These are phyloP conservation scores for Talaromyces sp. DNA, from an alignment of 2,329 filamentous ascomycete genomes.

Conservation along the genomic window DNA sequence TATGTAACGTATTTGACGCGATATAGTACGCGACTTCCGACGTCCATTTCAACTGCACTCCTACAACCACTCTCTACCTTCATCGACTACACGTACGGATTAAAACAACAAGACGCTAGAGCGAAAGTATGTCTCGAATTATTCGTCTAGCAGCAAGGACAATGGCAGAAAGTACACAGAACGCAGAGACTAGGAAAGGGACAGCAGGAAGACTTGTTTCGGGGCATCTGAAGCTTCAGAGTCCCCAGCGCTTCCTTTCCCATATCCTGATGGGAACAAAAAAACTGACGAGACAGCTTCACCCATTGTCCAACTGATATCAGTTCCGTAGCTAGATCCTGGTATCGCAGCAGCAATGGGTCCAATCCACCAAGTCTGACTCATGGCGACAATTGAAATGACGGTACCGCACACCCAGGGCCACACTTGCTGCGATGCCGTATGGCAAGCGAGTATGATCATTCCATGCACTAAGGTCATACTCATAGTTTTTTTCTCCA, in stretches of 20 bases:
- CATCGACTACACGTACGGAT: background rate
- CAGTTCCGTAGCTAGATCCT: constrained; percentile 21
- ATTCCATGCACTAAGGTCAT: constrained; percentile 38
- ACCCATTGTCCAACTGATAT: constrained; percentile 24
- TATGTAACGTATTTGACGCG: background rate
- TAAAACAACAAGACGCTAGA: background rate
- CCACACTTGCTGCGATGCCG: constrained; percentile 36
- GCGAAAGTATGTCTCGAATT: background rate
- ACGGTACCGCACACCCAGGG: constrained; percentile 33
- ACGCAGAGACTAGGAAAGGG: background rate
- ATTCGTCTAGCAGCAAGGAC: background rate
- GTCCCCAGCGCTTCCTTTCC: background rate
- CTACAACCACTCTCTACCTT: background rate
- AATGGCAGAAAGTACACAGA: background rate
- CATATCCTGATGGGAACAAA: background rate
- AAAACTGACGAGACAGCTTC: background rate
- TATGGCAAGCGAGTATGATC: constrained; percentile 34
- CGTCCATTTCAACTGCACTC: background rate
- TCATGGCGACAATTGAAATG: constrained; percentile 33
- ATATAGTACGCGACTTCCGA: background rate
- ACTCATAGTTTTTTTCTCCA: constrained; percentile 39
- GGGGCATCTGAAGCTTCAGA: background rate
- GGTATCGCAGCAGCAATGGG: constrained; percentile 35
- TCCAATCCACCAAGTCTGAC: constrained; percentile 33
- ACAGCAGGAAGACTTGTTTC: background rate